A percentile compares a stretch with the other conserved stretches of the same genome.
phyloP scores from a whole-genome alignment of 2,329 filamentous ascomycete species.

The Aspergillus sp. region DNA sequence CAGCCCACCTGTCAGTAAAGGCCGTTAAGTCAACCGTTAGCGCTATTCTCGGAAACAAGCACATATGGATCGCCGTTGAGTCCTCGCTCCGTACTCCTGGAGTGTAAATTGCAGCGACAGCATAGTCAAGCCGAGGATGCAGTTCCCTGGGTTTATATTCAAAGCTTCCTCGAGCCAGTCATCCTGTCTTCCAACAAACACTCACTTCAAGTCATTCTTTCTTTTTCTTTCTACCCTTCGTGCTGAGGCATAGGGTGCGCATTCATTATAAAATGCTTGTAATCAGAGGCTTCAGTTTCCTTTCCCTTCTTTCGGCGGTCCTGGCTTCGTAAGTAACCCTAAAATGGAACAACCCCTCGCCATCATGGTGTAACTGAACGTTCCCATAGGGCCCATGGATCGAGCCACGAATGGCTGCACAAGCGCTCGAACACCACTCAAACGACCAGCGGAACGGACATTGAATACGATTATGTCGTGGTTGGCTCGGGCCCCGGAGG shows the following conservation, averaged over 20 bases:
- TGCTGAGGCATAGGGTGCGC: conserved; percentile 5
- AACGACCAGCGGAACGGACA: neutral
- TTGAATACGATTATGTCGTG: conserved; percentile 55
- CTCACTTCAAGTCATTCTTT: neutral
- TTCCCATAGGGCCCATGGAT: neutral
- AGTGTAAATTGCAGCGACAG: neutral
- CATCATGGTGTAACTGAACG: neutral
- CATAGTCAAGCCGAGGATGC: neutral
- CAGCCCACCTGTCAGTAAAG: conserved; percentile 2
- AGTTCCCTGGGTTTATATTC: neutral
- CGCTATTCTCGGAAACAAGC: neutral
- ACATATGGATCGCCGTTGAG: neutral
- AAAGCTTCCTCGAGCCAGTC: neutral
- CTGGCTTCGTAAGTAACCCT: conserved; percentile 9
- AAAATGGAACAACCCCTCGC: too few relatives aligned
- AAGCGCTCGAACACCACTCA: neutral
- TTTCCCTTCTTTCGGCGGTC: conserved; percentile 10
- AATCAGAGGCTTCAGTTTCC: conserved; percentile 2
- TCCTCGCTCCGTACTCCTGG: neutral
- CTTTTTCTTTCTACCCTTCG: neutral
- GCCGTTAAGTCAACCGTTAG: neutral
- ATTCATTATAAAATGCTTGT: conserved; percentile 1
- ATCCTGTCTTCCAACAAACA: neutral
- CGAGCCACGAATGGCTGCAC: neutral
- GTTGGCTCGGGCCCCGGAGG: conserved; percentile 57